Evolutionary conservation across 768 basidiomycete species (phyloP).

Genomic region (Pleurotus tuoliensis): DNA sequence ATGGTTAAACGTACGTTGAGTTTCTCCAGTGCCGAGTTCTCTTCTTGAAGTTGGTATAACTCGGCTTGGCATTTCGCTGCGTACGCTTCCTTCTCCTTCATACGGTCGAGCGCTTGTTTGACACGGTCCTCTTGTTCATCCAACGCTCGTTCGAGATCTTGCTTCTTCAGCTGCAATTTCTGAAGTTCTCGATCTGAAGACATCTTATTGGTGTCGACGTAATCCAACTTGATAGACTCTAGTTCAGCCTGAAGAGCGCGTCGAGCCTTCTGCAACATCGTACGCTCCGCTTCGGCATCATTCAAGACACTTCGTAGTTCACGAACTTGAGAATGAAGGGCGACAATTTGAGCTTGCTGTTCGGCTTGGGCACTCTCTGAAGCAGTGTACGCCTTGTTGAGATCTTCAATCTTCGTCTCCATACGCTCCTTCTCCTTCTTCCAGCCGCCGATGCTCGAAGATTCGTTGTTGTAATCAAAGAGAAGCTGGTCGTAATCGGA

Average conservation of each 20-base stretch:
- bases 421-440: slow-evolving; percentile 85
- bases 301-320: slow-evolving; percentile 78
- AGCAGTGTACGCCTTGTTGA: slow-evolving; percentile 72
- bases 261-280: slow-evolving; percentile 77
- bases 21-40: slow-evolving; percentile 78
- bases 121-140: slow-evolving; percentile 79
- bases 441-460: slow-evolving; percentile 76
- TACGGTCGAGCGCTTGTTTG: slow-evolving; percentile 64
- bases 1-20: slow-evolving; percentile 50
- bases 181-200: slow-evolving; percentile 74
- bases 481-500: slow-evolving; percentile 77
- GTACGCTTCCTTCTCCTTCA: slow-evolving; percentile 78
- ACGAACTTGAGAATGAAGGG: slow-evolving; percentile 81
- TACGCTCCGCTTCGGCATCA: slow-evolving; percentile 80
- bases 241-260: slow-evolving; percentile 77
- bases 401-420: slow-evolving; percentile 75
- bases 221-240: slow-evolving; percentile 75
- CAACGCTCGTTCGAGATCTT: slow-evolving; percentile 72
- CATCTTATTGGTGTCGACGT: slow-evolving; percentile 64
- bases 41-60: slow-evolving; percentile 70
- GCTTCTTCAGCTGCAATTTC: slow-evolving; percentile 72
- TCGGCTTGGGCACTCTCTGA: slow-evolving; percentile 70
- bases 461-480: slow-evolving; percentile 70
- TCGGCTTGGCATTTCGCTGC: slow-evolving; percentile 75
- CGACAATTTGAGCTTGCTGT: slow-evolving; percentile 81